Evolutionary conservation across 768 basidiomycete genomes (phyloP), one percentile per base, ranked within the genome.

Genomic region (Suillus decipiens): DNA sequence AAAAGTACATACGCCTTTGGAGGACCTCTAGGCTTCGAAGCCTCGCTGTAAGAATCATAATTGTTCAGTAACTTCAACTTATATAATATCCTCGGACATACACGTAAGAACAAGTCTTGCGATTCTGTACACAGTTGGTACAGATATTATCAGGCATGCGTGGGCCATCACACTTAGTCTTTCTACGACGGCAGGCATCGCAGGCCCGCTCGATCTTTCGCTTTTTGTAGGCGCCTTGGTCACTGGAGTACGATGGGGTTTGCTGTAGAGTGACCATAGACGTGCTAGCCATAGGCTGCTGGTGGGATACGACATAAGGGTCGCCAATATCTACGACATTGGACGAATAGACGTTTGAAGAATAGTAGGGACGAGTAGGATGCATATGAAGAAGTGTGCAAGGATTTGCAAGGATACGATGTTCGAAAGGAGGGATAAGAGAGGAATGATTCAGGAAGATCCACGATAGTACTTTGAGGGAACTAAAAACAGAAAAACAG

Each of bases 11-110:
- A 89, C 85, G 84, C 86, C 75, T 89, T 89, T 5, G 88, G 84
- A 28, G 88, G 88, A 0, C 86, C 86, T 60, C 88, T 80, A 62
- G 87, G 87, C 66, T 85, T 84, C 5, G 88, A 88, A 2, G 78
- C 78, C 71, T 88, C 87, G n/a, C 86, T 88, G 54, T 34, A 53
- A 51, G 2, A 12, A 37, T 6, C 7, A 4, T 0, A 22, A 33
- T 22, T 11, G 17, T 36, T 71, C 0, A 70, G 61, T 8, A 34
- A 60, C 51, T 53, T 48, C 31, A 55, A 28, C n/a, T 31, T 45
- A 17, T 34, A 19, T 24, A 67, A 61, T 59, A 42, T 4, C 47
- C 55, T 42, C 39, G 59, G 41, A 78, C 84, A 56, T 65, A 86
- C 86, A 87, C 64, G 68, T 89, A 89, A 34, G 86, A 86, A 63